Evolutionary conservation across 352 stramenopile genomes (phyloP), one percentile per base, ranked within the genome.

Genomic region (Globisporangium irregulare): DNA sequence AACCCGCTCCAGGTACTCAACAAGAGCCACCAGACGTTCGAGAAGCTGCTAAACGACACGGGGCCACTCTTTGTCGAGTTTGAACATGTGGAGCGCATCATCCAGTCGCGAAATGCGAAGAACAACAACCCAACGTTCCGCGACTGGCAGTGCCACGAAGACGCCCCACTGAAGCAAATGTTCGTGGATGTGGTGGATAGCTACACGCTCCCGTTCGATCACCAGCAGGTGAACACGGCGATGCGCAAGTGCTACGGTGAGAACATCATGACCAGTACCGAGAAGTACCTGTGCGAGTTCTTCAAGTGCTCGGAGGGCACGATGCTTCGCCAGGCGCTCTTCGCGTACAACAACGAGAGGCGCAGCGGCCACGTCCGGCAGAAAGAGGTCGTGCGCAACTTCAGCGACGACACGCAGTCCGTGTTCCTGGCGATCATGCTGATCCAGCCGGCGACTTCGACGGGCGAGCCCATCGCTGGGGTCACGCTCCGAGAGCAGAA

Each of bases 121-220:
- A 43, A 43, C 9, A 43, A 15, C 36, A 55, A 29, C 48, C 2
- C 7, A 0, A 41, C 54, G 10, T 59, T 59, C 18, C 54, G 54
- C 3, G 54, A 59, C 24, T 59, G 54, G 25, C 10, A 38, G 24
- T 25, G 29, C 7, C 1, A 69, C 62, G 18, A 58, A 24, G 51
- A 51, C 10, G 14, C 36, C 74, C 12, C 48, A 5, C n/a, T 18
- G 4, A 73, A 46, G 2, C 66, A 60, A 0, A 68, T 77, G 67
- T 81, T 75, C 36, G 24, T 81, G 15, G 72, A 79, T 32, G 67
- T 81, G n/a, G 6, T 62, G 27, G 43, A 79, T 3, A 68, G 66
- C 54, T 75, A 77, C 41, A 38, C 73, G 1, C 29, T 81, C 32
- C 74, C 74, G 3, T 81, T 81, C 48, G 58, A 71, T 10, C 27